A percentile compares a stretch with the other conserved stretches of the same genome.
These are phyloP conservation scores for Xylariomycetidae sp. DNA, from an alignment of 2,329 filamentous ascomycete genomes.

Conservation along the genomic window DNA sequence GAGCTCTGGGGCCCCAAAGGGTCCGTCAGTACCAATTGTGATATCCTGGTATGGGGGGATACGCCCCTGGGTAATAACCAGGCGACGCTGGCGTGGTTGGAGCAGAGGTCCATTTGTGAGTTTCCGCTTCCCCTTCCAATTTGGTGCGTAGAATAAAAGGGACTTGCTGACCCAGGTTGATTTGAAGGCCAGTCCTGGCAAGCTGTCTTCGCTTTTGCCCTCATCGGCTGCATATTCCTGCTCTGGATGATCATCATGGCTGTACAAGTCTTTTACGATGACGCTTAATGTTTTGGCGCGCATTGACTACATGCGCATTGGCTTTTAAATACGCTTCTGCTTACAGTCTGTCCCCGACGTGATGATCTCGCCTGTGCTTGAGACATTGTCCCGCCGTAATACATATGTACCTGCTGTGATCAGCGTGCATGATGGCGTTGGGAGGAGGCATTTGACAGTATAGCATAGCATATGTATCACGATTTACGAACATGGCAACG, in stretches of 20 bases:
- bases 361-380: too few species aligned
- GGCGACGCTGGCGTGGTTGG: constrained; percentile 55
- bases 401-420: neutral
- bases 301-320: too few species aligned
- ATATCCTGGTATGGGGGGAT: constrained; percentile 48
- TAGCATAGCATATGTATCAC: too few species aligned
- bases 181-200: constrained; percentile 54
- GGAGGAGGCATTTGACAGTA: too few species aligned
- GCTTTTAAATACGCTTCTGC: too few species aligned
- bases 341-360: too few species aligned
- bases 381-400: neutral
- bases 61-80: constrained; percentile 44
- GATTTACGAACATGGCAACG: too few species aligned
- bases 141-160: too few species aligned
- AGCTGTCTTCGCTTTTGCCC: constrained; percentile 55
- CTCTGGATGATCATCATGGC: constrained; percentile 66
- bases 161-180: neutral
- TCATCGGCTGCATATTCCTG: constrained; percentile 54
- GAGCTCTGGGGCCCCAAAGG: constrained; percentile 58
- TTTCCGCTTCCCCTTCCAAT: constrained; percentile 15
- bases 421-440: constrained; percentile 5
- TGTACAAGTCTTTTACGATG: constrained; percentile 52
- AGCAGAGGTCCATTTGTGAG: constrained; percentile 59
- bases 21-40: constrained; percentile 54
- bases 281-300: constrained; percentile 10